Percentiles rank a stretch among this genome's conserved stretches.
Conservation (phyloP, 371 early-diverging fungal species). For the Rhizopus delemar region DNA sequence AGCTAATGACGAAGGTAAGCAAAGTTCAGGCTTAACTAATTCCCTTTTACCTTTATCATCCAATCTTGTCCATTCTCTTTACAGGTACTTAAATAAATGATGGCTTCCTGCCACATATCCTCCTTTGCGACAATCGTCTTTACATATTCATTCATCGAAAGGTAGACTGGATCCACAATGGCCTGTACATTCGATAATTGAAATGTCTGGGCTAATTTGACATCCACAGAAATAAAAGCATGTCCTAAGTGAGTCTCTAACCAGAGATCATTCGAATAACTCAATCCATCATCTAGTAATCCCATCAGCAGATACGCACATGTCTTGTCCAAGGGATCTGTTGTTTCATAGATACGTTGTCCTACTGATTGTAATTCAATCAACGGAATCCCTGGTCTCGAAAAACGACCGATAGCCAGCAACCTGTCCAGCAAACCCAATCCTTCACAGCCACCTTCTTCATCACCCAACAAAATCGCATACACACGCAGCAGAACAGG, state of each 20-base stretch:
- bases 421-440: background rate
- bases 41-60: constrained; percentile 21
- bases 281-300: constrained; percentile 20
- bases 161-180: constrained; percentile 32
- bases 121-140: constrained; percentile 15
- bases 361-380: background rate
- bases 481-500: background rate
- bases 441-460: background rate
- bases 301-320: constrained; percentile 11
- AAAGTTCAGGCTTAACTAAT: background rate
- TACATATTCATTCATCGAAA: constrained; percentile 30
- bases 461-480: background rate
- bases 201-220: background rate
- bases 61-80: constrained; percentile 30
- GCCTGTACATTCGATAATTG: constrained; percentile 1
- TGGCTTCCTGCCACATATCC: constrained; percentile 38
- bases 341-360: background rate
- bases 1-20: background rate
- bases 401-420: background rate
- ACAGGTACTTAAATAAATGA: constrained; percentile 30
- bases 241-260: constrained; percentile 26
- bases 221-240: constrained; percentile 12
- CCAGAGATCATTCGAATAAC: constrained; percentile 9
- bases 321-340: background rate
- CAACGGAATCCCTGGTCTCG: background rate